Evolutionary conservation across 176 grass and related monocot genomes (phyloP).

Genomic region (Lolium multiflorum): DNA sequence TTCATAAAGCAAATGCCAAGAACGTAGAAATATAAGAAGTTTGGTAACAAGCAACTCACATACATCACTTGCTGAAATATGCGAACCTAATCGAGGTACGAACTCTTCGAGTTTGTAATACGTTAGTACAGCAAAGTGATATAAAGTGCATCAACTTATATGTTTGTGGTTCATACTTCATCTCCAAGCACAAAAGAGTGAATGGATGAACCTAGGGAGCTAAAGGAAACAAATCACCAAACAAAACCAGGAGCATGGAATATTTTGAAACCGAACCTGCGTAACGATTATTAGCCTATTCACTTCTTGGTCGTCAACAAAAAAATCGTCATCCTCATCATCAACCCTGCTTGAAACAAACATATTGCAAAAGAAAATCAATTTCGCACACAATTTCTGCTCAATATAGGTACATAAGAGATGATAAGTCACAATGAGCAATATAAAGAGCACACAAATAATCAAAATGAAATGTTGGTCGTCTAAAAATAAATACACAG

Average conservation of each 20-base stretch:
- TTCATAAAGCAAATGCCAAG: background rate
- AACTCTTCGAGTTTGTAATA: background rate
- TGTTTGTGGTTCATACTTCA: background rate
- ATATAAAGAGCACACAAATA: background rate
- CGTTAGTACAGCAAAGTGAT: constrained; percentile 3
- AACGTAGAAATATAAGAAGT: background rate
- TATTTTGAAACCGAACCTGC: constrained; percentile 61
- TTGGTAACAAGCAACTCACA: background rate
- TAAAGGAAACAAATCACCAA: constrained; percentile 3
- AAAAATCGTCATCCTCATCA: constrained; percentile 87
- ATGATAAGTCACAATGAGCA: background rate
- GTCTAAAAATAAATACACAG: constrained; percentile 25
- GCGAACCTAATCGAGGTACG: background rate
- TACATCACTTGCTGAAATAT: background rate
- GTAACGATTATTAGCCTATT: constrained; percentile 94
- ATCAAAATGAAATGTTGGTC: background rate
- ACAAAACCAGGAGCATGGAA: constrained; percentile 29
- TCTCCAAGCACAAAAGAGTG: constrained; percentile 19
- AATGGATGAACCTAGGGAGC: constrained; percentile 7
- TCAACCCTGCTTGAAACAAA: constrained; percentile 67
- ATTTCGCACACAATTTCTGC: constrained; percentile 15
- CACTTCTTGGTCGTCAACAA: constrained; percentile 94
- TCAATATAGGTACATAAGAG: constrained; percentile 19
- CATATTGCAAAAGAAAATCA: constrained; percentile 39
- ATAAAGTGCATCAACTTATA: constrained; percentile 30